A percentile compares a stretch with the other conserved stretches of the same genome.
Evolutionary conservation across 2,329 filamentous ascomycete species (phyloP).

Genomic region (Plenodomus tracheiphilus): DNA sequence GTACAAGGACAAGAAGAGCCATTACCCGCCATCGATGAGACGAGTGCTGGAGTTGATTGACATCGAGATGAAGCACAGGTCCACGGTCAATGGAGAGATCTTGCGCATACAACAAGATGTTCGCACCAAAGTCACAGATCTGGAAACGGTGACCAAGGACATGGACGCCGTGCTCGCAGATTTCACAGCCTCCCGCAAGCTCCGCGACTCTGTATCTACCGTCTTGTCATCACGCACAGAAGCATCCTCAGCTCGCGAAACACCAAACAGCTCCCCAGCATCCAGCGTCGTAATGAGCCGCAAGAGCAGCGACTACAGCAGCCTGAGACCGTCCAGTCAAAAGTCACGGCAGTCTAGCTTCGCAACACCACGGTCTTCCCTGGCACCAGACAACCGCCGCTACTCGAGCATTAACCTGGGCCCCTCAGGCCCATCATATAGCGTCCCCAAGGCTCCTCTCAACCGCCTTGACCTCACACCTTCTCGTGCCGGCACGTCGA

Average conservation of each 20-base stretch:
- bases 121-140: constrained; percentile 74
- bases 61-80: constrained; percentile 90
- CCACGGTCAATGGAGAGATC: constrained; percentile 96
- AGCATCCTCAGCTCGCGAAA: constrained; percentile 70
- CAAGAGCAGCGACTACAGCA: constrained; percentile 53
- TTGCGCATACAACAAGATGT: constrained; percentile 83
- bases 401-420: constrained; percentile 53
- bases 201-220: constrained; percentile 91
- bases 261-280: constrained; percentile 65
- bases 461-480: constrained; percentile 25
- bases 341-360: constrained; percentile 54
- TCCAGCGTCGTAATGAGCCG: constrained; percentile 64
- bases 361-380: constrained; percentile 46
- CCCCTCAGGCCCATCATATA: constrained; percentile 24
- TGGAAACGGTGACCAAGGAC: constrained; percentile 76
- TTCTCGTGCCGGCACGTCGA: constrained; percentile 30
- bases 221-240: constrained; percentile 75
- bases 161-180: constrained; percentile 78
- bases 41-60: constrained; percentile 90
- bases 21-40: constrained; percentile 92
- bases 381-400: constrained; percentile 47
- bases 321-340: constrained; percentile 50
- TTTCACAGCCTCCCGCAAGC: constrained; percentile 66
- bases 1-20: constrained; percentile 92
- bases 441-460: constrained; percentile 10